Base-by-base conservation (phyloP, 805 yeast species). In the Cephaloascus fragrans region DNA sequence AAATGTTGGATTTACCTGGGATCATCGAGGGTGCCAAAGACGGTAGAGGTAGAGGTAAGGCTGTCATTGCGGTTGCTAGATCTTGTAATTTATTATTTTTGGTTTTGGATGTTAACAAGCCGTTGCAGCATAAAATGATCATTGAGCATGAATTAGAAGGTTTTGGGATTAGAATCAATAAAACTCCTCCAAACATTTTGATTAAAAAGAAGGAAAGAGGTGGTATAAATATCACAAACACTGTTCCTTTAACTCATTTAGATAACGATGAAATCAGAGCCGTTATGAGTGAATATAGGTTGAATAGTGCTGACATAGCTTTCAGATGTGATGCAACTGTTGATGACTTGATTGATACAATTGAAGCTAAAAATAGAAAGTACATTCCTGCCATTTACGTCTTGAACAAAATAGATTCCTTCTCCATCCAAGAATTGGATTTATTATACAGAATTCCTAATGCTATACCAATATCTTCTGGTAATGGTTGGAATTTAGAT, bases 51-150 rank as follows among this genome's bases (percentile, higher is more conserved):
- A 73, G 95, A 71, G 95, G 95, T 72, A 82, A 75, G 50, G 98
- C 93, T 64, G 98, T 93, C 40, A 93, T 93, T 63, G 98, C 98
- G 2, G 98, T 93, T 43, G 97, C 97, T n/a, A 77, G 98, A 62
- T 87, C 97, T 3, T 94, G 96, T 58, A 89, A 93, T 57, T 68
- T 93, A 52, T 75, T 93, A 37, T 93, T 93, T 60, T 85, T 93
- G 56, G 95, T 93, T 3, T 68, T 93, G 53, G 99, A 93, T 59
- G 98, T 93, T 41, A 87, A 88, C 64, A 93, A 93, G 57, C 98
- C 98, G 3, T 71, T 93, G 50, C 89, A 83, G 45, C 97, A 93
- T 62, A 93, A 93, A 56, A 83, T 80, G 57, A 83, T 93, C 54
- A 88, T 93, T 44, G 99, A 93, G 63, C 78, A 82, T 51, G 99